These are phyloP conservation scores for Odonthalia washingtoniensis DNA, from an alignment of 31 red algal species.

Conservation along the genomic window DNA sequence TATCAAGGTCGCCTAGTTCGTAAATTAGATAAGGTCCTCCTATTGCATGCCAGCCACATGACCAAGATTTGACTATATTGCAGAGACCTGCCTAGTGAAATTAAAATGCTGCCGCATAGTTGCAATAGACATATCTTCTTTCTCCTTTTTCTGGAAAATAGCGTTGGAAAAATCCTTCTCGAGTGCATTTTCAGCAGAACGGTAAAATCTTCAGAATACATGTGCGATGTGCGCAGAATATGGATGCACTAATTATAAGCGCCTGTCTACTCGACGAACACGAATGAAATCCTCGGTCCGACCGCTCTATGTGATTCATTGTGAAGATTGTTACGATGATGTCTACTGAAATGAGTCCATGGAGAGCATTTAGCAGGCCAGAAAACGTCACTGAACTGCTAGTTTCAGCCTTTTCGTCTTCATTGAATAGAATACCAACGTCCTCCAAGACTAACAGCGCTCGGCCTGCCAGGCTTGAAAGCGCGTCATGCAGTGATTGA, in stretches of 20 bases:
- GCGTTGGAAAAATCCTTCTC: no score
- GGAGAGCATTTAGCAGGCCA: slow-evolving; percentile 81
- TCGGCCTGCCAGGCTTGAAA: slow-evolving; percentile 50
- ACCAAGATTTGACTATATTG: no score
- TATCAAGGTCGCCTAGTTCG: no score
- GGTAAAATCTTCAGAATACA: slow-evolving; percentile 76
- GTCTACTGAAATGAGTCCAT: slow-evolving; percentile 69
- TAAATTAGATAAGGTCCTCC: no score
- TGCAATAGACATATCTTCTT: no score
- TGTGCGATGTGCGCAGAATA: slow-evolving; percentile 57
- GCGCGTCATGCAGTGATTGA: slow-evolving; percentile 69
- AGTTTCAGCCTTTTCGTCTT: slow-evolving; percentile 58
- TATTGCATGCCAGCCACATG: no score
- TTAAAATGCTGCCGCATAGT: no score
- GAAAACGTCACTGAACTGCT: slow-evolving; percentile 67
- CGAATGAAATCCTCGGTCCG: slow-evolving; percentile 75
- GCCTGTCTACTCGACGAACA: slow-evolving; percentile 74
- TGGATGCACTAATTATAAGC: slow-evolving; percentile 70
- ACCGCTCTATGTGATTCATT: slow-evolving; percentile 78
- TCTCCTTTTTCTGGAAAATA: no score
- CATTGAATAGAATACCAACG: slow-evolving; percentile 76
- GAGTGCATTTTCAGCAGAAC: no score
- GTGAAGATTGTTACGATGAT: slow-evolving; percentile 74
- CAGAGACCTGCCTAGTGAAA: no score
- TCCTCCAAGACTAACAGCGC: slow-evolving; percentile 82